Base-by-base conservation (phyloP, 2,329 filamentous ascomycete genomes). In the Mycosphaerella sp. region DNA sequence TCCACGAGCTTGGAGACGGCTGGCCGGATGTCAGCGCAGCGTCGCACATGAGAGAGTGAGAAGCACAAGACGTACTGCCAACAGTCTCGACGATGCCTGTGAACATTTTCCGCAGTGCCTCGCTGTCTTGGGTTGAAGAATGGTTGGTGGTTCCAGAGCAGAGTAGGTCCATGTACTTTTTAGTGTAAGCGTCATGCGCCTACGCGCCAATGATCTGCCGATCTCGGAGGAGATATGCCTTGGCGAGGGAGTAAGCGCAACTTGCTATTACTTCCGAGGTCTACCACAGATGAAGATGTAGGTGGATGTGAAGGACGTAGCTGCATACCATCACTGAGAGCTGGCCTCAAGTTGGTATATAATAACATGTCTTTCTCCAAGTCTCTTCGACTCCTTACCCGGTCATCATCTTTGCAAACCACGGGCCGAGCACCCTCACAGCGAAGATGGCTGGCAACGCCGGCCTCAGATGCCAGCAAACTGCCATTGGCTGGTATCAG, bases 81-180 rank as follows among this genome's bases (percentile, higher is more conserved):
- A 97, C 85, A 56, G 85, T 86, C 73, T 95, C 89, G 49, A 95
- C 87, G 56, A 95, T 86, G 62, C 93, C 93, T 52, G 93, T 97
- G 67, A 98, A 97, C 93, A 98, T 97, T 25, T 55, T 56, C 75
- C 62, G 47, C 4, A 25, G 18, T 42, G 27, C n/a, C 6, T 40
- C 30, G 25, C 9, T 34, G n/a, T 41, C 28, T 25, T 28, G 37
- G 18, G 44, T 42, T 13, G 37, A 27, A 6, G 21, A 6, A 6
- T 39, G 14, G 44, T 35, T 27, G 41, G 36, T 49, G 45, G 16
- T 46, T 44, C 13, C 27, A 17, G n/a, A 21, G 45, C 37, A n/a
- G 32, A 13, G 5, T 25, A 42, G 2, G n/a, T n/a, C n/a, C n/a
- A n/a, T n/a, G n/a, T n/a, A n/a, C 6, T 21, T 14, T 32, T 21